phyloP scores from a whole-genome alignment of 495 filamentous ascomycete species.

The Beverwykella pulmonaria region DNA sequence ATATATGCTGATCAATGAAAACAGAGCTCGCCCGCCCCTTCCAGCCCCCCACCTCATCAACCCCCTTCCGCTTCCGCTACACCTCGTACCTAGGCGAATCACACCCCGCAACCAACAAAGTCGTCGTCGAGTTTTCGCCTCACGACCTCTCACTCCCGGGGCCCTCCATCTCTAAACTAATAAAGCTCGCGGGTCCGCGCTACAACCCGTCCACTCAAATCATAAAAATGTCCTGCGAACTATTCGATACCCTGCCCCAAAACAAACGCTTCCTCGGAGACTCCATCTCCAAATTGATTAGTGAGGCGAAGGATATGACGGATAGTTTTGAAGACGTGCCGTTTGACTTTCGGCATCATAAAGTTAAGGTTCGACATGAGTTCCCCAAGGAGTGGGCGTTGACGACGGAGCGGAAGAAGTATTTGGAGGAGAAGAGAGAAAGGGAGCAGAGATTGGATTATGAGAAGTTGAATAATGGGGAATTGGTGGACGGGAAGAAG shows the following conservation, averaged over 20 bases:
- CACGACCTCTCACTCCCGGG: conserved; percentile 67
- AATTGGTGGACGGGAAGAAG: conserved; percentile 58
- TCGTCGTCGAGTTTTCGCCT: conserved; percentile 85
- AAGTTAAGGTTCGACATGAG: conserved; percentile 62
- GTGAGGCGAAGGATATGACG: conserved; percentile 68
- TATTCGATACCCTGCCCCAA: conserved; percentile 82
- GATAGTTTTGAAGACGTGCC: conserved; percentile 90
- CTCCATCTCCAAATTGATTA: conserved; percentile 69
- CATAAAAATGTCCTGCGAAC: conserved; percentile 88
- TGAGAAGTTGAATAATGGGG: conserved; percentile 50
- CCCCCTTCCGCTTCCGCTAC: conserved; percentile 87
- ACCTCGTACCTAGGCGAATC: conserved; percentile 95
- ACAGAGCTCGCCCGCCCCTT: conserved; percentile 87
- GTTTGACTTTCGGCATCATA: conserved; percentile 86
- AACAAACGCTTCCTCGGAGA: conserved; percentile 95
- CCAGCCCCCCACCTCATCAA: conserved; percentile 63
- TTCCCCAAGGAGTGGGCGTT: conserved; percentile 85
- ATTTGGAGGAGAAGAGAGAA: conserved; percentile 62
- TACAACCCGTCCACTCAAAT: conserved; percentile 87
- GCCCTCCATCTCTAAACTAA: conserved; percentile 73
- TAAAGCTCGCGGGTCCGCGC: conserved; percentile 82
- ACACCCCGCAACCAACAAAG: conserved; percentile 89
- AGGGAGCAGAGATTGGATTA: conserved; percentile 54
- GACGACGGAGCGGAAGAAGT: conserved; percentile 65
- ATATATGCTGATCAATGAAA: no score